Conservation (phyloP, 345 rosid species). For the Populus simonii region DNA sequence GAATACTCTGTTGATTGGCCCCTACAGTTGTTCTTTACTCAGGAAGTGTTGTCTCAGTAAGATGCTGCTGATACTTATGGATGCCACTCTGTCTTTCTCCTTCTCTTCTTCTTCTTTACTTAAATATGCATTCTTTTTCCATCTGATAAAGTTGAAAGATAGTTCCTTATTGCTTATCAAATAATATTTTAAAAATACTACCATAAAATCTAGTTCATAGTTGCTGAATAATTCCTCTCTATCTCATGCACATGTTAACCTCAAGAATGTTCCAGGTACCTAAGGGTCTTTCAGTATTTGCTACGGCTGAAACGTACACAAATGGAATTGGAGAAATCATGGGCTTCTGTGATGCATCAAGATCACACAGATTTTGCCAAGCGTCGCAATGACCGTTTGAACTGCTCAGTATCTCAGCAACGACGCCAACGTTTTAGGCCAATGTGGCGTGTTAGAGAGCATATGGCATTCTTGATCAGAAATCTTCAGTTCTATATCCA, state of each 20-base stretch:
- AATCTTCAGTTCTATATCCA: conserved; percentile 97
- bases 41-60: conserved; percentile 94
- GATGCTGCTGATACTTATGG: conserved; percentile 22
- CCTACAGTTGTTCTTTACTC: conserved; percentile 85
- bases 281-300: conserved; percentile 81
- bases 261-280: conserved; percentile 54
- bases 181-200: no score
- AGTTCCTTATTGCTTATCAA: background rate
- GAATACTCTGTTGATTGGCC: conserved; percentile 97
- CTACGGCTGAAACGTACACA: conserved; percentile 87
- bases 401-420: conserved; percentile 60
- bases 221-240: conserved; percentile 2
- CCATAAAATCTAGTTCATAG: background rate
- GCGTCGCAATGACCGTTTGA: conserved; percentile 52
- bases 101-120: background rate
- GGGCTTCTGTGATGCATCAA: conserved; percentile 99
- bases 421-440: conserved; percentile 76
- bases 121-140: background rate
- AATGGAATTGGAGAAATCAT: conserved; percentile 96
- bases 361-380: conserved; percentile 76
- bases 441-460: conserved; percentile 95
- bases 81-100: background rate
- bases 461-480: conserved; percentile 93
- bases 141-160: background rate
- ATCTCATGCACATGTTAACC: conserved; percentile 3